A percentile compares a stretch with the other conserved stretches of the same genome.
These are phyloP conservation scores for Chamaenerion angustifolium DNA, from an alignment of 345 rosid genomes.

Conservation along the genomic window DNA sequence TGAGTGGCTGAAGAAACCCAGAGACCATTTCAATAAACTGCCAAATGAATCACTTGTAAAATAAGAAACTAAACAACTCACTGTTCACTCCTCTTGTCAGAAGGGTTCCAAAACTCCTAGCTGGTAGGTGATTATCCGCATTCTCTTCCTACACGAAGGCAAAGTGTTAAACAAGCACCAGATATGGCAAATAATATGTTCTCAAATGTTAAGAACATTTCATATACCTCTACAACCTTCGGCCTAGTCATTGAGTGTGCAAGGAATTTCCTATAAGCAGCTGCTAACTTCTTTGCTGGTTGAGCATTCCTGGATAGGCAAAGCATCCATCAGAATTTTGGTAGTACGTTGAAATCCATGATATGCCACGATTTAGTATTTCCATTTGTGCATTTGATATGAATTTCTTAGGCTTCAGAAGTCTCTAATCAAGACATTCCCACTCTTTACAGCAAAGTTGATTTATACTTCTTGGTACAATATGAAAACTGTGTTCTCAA, in stretches of 20 bases:
- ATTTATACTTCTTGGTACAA: too few relatives aligned
- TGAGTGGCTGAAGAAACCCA: conserved; percentile 36
- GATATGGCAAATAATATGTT: background rate
- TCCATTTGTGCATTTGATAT: too few relatives aligned
- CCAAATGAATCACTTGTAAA: conserved; percentile 3
- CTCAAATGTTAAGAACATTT: background rate
- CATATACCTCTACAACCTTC: conserved; percentile 31
- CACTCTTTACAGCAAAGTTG: too few relatives aligned
- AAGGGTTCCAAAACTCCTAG: conserved; percentile 73
- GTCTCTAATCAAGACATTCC: too few relatives aligned
- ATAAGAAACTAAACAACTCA: conserved; percentile 19
- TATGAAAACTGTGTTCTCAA: too few relatives aligned
- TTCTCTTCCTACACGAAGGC: conserved; percentile 24
- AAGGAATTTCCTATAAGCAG: conserved; percentile 61
- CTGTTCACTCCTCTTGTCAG: conserved; percentile 45
- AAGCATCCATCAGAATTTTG: too few relatives aligned
- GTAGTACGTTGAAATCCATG: too few relatives aligned
- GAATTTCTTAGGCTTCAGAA: too few relatives aligned
- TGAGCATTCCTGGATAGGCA: conserved; percentile 41
- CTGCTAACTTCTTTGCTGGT: conserved; percentile 63
- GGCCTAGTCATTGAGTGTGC: conserved; percentile 51
- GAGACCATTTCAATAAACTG: conserved; percentile 4
- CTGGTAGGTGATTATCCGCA: conserved; percentile 34
- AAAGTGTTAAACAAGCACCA: background rate
- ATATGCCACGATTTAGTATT: too few relatives aligned